These are phyloP conservation scores for Rhinocladiella similis DNA, from an alignment of 2,329 filamentous ascomycete genomes.

Conservation along the genomic window DNA sequence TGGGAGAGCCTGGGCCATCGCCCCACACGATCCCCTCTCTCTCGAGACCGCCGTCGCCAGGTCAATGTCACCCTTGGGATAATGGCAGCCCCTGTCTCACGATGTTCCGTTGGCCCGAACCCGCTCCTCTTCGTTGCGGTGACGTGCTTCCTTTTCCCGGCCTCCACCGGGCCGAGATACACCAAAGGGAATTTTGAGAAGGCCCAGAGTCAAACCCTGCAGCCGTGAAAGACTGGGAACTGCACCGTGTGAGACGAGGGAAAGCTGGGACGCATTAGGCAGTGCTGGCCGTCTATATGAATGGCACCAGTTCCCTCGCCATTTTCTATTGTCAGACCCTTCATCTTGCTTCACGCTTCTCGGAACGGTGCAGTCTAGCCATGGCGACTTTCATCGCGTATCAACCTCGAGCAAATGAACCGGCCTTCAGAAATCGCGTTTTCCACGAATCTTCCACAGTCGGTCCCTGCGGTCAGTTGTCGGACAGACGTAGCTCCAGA, in stretches of 20 bases:
- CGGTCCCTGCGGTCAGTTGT: no score
- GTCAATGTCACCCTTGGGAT: no score
- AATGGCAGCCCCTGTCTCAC: no score
- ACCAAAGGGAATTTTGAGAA: no score
- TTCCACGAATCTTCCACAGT: constrained; percentile 1
- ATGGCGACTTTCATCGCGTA: constrained; percentile 11
- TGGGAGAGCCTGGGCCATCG: not conserved
- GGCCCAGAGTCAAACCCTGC: no score
- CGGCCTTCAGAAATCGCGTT: not conserved
- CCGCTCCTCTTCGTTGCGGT: no score
- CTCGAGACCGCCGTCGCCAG: not conserved
- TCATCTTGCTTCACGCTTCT: not conserved
- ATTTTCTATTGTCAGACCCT: constrained; percentile 1
- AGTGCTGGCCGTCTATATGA: constrained; percentile 3
- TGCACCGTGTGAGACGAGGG: not conserved
- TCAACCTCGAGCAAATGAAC: not conserved
- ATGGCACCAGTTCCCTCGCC: not conserved
- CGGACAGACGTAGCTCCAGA: not conserved
- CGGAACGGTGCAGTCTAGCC: not conserved
- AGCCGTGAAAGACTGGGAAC: no score
- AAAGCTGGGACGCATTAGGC: not conserved
- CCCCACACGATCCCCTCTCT: not conserved
- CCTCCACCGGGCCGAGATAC: no score
- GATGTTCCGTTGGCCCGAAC: no score
- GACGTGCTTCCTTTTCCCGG: no score